Evolutionary conservation across 2,329 filamentous ascomycete species (phyloP).

Genomic region (Fonsecaea nubica): DNA sequence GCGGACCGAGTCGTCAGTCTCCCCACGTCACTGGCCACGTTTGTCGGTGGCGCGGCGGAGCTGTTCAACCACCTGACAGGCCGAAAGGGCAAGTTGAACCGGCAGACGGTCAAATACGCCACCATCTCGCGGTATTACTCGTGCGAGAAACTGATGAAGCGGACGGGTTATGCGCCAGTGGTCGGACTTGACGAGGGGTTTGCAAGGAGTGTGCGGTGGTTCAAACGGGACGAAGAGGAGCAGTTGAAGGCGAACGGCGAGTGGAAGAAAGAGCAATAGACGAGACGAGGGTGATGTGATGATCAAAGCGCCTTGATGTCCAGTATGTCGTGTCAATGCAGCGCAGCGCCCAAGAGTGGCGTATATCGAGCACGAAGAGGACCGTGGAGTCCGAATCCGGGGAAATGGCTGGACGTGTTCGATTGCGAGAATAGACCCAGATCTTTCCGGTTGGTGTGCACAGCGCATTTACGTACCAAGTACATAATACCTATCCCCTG

Average conservation of each 20-base stretch:
- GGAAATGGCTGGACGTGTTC: too few relatives aligned
- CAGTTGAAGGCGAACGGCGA: slow-evolving; percentile 44
- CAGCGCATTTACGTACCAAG: too few relatives aligned
- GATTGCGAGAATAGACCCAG: too few relatives aligned
- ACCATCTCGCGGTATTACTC: slow-evolving; percentile 58
- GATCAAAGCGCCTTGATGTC: background rate
- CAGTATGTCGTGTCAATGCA: background rate
- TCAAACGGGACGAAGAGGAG: slow-evolving; percentile 43
- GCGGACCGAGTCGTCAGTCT: slow-evolving; percentile 51
- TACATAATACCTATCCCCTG: too few relatives aligned
- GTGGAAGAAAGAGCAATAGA: slow-evolving; percentile 48
- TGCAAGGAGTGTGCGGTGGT: slow-evolving; percentile 50
- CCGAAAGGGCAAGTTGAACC: slow-evolving; percentile 54
- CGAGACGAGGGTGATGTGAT: background rate
- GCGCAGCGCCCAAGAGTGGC: background rate
- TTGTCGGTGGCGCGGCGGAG: slow-evolving; percentile 53
- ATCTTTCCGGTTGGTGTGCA: too few relatives aligned
- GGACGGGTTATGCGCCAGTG: slow-evolving; percentile 54
- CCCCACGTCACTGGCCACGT: slow-evolving; percentile 48
- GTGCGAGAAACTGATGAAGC: slow-evolving; percentile 54
- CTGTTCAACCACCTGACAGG: slow-evolving; percentile 52
- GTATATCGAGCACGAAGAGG: too few relatives aligned
- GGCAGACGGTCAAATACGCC: slow-evolving; percentile 54
- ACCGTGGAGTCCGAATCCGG: too few relatives aligned
- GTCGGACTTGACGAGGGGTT: slow-evolving; percentile 56